Conservation (phyloP, 2,329 filamentous ascomycete species). For the Colletotrichum magnum region DNA sequence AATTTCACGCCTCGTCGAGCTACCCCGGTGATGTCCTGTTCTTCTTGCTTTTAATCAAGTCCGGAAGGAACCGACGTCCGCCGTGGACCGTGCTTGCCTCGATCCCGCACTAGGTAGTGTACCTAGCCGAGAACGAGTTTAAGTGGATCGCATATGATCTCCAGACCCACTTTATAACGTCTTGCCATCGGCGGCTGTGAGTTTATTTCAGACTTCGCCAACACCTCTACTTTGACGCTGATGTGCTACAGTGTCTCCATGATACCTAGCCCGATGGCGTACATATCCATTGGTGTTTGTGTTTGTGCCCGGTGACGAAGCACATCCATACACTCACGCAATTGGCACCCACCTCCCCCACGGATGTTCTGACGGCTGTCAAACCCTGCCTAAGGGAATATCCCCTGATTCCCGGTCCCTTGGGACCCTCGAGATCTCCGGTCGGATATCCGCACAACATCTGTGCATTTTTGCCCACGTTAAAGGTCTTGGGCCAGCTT, state of each 20-base stretch:
- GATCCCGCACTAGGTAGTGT: neutral
- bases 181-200: slow-evolving; percentile 5
- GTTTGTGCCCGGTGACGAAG: too few relatives aligned
- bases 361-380: neutral
- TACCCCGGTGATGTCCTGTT: too few relatives aligned
- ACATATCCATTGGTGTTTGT: neutral
- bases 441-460: neutral
- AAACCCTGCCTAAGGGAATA: neutral
- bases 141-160: slow-evolving; percentile 4
- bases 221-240: neutral
- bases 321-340: neutral
- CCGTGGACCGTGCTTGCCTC: neutral
- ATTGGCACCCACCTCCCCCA: too few relatives aligned
- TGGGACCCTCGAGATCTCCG: neutral
- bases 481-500: too few relatives aligned
- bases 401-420: neutral
- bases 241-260: neutral
- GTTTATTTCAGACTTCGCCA: slow-evolving; percentile 20
- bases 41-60: neutral
- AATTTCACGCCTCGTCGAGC: too few relatives aligned
- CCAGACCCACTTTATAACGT: slow-evolving; percentile 2
- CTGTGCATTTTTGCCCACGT: neutral
- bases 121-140: slow-evolving; percentile 6
- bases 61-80: neutral
- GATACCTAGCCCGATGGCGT: neutral